phyloP scores from a whole-genome alignment of 2,329 filamentous ascomycete genomes.

The Alternaria tenuissima region DNA sequence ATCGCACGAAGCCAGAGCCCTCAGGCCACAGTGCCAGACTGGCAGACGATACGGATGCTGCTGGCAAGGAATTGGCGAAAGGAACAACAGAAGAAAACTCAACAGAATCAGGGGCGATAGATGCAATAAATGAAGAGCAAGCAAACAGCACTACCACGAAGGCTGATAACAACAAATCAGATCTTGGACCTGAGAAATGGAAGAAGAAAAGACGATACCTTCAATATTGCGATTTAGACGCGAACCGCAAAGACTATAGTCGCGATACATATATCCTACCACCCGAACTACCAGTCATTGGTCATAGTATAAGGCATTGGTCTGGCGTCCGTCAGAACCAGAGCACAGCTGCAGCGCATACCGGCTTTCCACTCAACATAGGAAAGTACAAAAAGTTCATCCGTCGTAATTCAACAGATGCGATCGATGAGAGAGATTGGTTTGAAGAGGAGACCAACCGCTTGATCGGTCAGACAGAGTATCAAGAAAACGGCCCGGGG shows the following conservation, averaged over 20 bases:
- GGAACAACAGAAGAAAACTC: neutral
- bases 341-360: conserved; percentile 15
- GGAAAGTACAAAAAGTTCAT: conserved; percentile 16
- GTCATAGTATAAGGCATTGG: conserved; percentile 25
- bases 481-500: neutral
- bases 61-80: neutral
- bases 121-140: neutral
- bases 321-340: conserved; percentile 18
- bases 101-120: neutral
- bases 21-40: too few species aligned
- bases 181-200: neutral
- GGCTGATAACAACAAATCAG: neutral
- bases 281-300: conserved; percentile 21
- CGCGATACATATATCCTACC: conserved; percentile 17
- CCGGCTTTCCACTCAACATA: conserved; percentile 23
- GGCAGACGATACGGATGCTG: neutral
- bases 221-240: neutral
- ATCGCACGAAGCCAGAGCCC: conserved; percentile 13
- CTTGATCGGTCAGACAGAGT: neutral
- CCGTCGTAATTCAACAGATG: neutral
- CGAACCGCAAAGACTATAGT: neutral
- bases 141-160: neutral
- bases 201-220: conserved; percentile 6
- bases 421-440: neutral
- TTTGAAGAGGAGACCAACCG: conserved; percentile 4